These are phyloP conservation scores for Paracoccidioides lutzii DNA, from an alignment of 2,329 filamentous ascomycete genomes.

Conservation along the genomic window DNA sequence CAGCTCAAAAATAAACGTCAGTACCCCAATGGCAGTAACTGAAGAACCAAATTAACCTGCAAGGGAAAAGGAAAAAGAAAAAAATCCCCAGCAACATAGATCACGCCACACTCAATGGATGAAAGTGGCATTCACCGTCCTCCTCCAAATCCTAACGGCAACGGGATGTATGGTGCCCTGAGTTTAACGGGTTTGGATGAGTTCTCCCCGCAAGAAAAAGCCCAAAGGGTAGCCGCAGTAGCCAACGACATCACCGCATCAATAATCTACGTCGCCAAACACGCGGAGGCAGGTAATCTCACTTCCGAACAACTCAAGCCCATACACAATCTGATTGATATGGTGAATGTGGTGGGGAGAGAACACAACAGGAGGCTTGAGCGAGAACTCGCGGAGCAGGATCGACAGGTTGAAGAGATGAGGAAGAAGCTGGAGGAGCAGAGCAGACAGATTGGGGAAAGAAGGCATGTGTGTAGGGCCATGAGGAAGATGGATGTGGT, in stretches of 20 bases:
- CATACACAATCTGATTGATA: constrained; percentile 18
- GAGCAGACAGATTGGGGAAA: constrained; percentile 7
- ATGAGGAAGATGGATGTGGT: constrained; percentile 10
- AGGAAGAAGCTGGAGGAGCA: not conserved
- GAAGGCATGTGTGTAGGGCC: constrained; percentile 13
- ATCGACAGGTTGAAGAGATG: constrained; percentile 9
- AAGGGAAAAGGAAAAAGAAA: too few relatives aligned
- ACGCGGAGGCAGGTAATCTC: constrained; percentile 17
- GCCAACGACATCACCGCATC: constrained; percentile 20
- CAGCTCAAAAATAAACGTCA: too few relatives aligned
- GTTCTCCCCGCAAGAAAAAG: constrained; percentile 13
- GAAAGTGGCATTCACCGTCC: too few relatives aligned
- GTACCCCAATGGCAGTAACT: too few relatives aligned
- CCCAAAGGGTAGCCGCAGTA: constrained; percentile 16
- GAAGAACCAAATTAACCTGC: too few relatives aligned
- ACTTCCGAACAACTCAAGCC: constrained; percentile 13
- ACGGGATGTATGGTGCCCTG: constrained; percentile 7
- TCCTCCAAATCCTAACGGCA: not conserved
- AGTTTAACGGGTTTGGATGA: constrained; percentile 15
- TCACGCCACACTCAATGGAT: too few relatives aligned
- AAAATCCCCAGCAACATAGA: too few relatives aligned
- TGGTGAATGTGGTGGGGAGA: constrained; percentile 15
- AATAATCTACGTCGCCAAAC: constrained; percentile 19
- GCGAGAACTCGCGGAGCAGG: constrained; percentile 12
- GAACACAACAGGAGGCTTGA: constrained; percentile 8